A percentile compares a stretch with the other conserved stretches of the same genome.
These are phyloP conservation scores for Exophiala bonariae DNA, from an alignment of 2,329 filamentous ascomycete genomes.

Conservation along the genomic window DNA sequence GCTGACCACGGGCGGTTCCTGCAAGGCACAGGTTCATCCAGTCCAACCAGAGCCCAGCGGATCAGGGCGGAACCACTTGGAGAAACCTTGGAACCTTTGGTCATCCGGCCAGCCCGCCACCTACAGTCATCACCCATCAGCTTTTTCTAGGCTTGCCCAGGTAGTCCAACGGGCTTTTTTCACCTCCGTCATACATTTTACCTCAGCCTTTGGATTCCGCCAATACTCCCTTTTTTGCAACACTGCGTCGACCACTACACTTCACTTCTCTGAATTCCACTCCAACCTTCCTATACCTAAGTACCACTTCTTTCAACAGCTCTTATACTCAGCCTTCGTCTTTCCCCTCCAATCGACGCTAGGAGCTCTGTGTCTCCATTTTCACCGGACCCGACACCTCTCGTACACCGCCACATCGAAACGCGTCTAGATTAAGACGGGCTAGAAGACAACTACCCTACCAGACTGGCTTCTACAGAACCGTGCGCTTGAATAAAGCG, in stretches of 20 bases:
- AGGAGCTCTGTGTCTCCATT: no score
- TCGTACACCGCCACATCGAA: conserved; percentile 19
- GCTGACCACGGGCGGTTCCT: conserved; percentile 19
- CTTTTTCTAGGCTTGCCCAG: no score
- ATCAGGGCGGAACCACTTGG: conserved; percentile 17
- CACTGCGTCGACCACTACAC: no score
- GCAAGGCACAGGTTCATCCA: conserved; percentile 19
- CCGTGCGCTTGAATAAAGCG: conserved; percentile 4
- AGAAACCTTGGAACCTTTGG: neutral
- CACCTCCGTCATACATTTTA: neutral
- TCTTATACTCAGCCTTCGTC: conserved; percentile 1
- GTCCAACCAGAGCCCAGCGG: conserved; percentile 15
- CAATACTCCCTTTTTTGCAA: no score
- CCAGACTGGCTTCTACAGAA: no score
- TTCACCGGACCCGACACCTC: no score
- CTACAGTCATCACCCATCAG: neutral
- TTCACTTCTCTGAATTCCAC: no score
- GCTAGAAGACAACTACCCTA: no score
- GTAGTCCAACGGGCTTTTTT: neutral
- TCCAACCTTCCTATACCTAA: no score
- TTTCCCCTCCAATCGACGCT: no score
- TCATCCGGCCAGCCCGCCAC: neutral
- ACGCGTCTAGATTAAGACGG: conserved; percentile 1
- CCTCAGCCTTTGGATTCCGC: no score
- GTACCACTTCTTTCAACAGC: neutral